A percentile compares a stretch with the other conserved stretches of the same genome.
These are phyloP conservation scores for Monosporascus sp. DNA, from an alignment of 2,329 filamentous ascomycete genomes.

Conservation along the genomic window DNA sequence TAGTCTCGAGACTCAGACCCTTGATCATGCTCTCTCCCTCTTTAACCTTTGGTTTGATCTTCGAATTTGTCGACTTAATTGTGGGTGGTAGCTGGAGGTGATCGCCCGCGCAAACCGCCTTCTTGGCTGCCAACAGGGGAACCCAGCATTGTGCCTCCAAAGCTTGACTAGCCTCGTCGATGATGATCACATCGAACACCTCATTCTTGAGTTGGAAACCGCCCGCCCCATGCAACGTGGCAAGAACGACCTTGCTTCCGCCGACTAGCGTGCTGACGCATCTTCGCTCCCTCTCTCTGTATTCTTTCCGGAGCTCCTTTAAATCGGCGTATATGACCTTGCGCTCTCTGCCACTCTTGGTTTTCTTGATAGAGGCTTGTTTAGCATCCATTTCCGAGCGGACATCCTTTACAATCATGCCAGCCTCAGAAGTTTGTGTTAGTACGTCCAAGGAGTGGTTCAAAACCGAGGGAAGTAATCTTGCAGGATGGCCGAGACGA, in stretches of 20 bases:
- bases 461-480: constrained; percentile 80
- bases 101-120: constrained; percentile 87
- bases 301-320: constrained; percentile 82
- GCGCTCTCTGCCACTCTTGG: constrained; percentile 71
- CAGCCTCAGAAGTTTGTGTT: constrained; percentile 85
- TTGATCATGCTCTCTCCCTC: constrained; percentile 33
- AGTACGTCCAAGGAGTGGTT: constrained; percentile 88
- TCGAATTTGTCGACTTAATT: constrained; percentile 71
- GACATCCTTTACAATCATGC: constrained; percentile 82
- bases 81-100: constrained; percentile 92
- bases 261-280: constrained; percentile 73
- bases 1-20: constrained; percentile 70
- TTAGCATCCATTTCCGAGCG: constrained; percentile 90
- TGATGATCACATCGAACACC: constrained; percentile 86
- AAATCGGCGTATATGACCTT: constrained; percentile 79
- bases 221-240: constrained; percentile 88
- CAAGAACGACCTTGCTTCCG: constrained; percentile 80
- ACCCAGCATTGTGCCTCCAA: constrained; percentile 98
- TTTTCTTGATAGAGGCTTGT: constrained; percentile 83
- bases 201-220: constrained; percentile 75
- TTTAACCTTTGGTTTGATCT: constrained; percentile 33
- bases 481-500: constrained; percentile 85
- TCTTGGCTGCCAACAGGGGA: constrained; percentile 70
- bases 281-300: constrained; percentile 72
- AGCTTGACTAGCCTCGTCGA: constrained; percentile 94